Conservation (phyloP, 345 rosid species). For the Rhodamnia argentea region DNA sequence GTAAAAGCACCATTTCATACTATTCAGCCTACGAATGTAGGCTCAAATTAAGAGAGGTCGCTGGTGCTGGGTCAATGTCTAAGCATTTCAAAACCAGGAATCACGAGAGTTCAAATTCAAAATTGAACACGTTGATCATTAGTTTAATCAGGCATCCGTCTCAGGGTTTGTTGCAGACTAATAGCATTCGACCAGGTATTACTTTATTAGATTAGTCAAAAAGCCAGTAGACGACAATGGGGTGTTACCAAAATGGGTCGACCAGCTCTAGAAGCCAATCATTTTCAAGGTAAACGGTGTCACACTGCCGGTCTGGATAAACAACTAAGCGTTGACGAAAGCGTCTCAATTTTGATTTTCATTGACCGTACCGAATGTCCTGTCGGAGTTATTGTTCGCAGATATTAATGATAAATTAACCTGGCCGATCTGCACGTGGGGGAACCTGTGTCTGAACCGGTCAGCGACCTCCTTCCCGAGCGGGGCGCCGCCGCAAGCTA, state of each 20-base stretch:
- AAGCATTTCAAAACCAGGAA: too few species aligned
- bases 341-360: neutral
- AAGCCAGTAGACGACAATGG: neutral
- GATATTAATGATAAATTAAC: slow-evolving; percentile 12
- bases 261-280: neutral
- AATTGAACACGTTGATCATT: neutral
- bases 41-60: neutral
- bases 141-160: neutral
- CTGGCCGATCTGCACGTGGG: slow-evolving; percentile 57
- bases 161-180: neutral
- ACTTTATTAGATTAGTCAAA: neutral
- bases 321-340: neutral
- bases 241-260: neutral
- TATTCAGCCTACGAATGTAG: neutral
- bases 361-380: neutral
- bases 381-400: neutral
- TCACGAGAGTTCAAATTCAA: neutral
- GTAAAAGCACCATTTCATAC: neutral
- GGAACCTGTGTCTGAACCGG: slow-evolving; percentile 60
- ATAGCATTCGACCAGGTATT: neutral
- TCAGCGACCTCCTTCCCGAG: slow-evolving; percentile 64
- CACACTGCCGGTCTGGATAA: neutral
- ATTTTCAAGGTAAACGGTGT: neutral
- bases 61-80: neutral
- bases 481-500: slow-evolving; percentile 82